Evolutionary conservation across 768 basidiomycete genomes (phyloP), one percentile per base, ranked within the genome.

Genomic region (Leccinellum albellum): DNA sequence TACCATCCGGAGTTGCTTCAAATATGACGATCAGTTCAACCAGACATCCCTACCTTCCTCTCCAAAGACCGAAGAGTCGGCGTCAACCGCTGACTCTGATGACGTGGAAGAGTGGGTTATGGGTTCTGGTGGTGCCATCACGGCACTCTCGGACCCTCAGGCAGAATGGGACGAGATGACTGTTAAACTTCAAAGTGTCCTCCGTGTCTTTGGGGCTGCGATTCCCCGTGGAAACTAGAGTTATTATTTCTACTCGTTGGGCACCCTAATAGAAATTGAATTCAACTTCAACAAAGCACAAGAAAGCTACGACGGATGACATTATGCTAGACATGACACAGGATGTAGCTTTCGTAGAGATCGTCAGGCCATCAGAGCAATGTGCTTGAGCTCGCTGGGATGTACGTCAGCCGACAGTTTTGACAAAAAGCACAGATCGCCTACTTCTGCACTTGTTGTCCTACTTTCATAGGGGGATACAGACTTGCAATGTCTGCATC

Each of bases 111-210:
- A 83, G 40, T 92, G 90, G 91, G 74, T 77, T 2, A 78, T 96
- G 31, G 95, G 94, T 20, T 93, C 94, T 20, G 95, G 95, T n/a
- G 95, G 95, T 33, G 95, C 94, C 10, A 97, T 98, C 62, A 98
- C 95, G 21, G 94, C 93, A 14, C 78, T 98, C 37, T 95, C 94
- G 6, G 84, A 94, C 58, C 79, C 88, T 5, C 82, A 86, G 46
- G 85, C 79, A 6, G 95, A 98, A 70, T 97, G 94, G 94, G 94
- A 96, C 7, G 95, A 98, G 70, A 96, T 98, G 82, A 64, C 84
- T 20, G 78, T 85, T n/a, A 98, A 98, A 70, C 80, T 95, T 26
- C 80, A 86, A 59, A 90, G 89, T 63, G 88, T 89, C 47, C 74
- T 91, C 50, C 77, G 81, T 45, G 80, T 83, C 23, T 91, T 91